Conservation (phyloP, 2,329 filamentous ascomycete species). For the Aspergillus candidus region DNA sequence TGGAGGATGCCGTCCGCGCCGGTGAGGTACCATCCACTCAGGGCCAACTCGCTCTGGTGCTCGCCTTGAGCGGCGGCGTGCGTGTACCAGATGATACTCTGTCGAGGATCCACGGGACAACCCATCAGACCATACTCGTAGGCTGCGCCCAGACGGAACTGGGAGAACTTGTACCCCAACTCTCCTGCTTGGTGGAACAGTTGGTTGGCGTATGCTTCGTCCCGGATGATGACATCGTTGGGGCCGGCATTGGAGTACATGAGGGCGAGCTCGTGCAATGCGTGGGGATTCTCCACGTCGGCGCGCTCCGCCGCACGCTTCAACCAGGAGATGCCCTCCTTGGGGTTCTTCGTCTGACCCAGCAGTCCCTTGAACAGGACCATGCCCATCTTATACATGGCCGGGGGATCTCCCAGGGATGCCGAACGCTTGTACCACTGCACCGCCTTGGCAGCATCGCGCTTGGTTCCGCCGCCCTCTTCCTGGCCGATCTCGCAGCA, state of each 20-base stretch:
- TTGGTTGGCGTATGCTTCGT: slow-evolving; percentile 73
- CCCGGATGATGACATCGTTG: slow-evolving; percentile 69
- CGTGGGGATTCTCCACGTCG: slow-evolving; percentile 86
- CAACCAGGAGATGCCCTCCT: slow-evolving; percentile 85
- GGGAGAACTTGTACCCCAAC: slow-evolving; percentile 89
- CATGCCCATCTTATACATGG: slow-evolving; percentile 99
- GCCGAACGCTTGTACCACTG: slow-evolving; percentile 98
- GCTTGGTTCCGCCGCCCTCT: slow-evolving; percentile 85
- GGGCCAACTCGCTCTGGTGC: slow-evolving; percentile 80
- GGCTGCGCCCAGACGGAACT: slow-evolving; percentile 79
- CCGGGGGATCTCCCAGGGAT: slow-evolving; percentile 79
- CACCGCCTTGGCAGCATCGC: slow-evolving; percentile 86
- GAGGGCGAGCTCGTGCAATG: slow-evolving; percentile 75
- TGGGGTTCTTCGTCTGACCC: slow-evolving; percentile 74
- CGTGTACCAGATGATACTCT: slow-evolving; percentile 91
- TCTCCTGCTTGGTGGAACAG: slow-evolving; percentile 82
- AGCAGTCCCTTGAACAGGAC: slow-evolving; percentile 88
- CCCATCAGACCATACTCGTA: slow-evolving; percentile 86
- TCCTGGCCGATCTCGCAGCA: slow-evolving; percentile 96
- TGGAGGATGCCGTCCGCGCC: slow-evolving; percentile 80
- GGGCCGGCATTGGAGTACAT: slow-evolving; percentile 52
- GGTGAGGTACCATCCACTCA: slow-evolving; percentile 92
- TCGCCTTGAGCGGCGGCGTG: slow-evolving; percentile 86
- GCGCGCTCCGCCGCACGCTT: slow-evolving; percentile 87
- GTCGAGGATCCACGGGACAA: slow-evolving; percentile 72